A percentile compares a stretch with the other conserved stretches of the same genome.
Conservation (phyloP, 1,139 yeast genomes). For the Pichia sorboxylosa region DNA sequence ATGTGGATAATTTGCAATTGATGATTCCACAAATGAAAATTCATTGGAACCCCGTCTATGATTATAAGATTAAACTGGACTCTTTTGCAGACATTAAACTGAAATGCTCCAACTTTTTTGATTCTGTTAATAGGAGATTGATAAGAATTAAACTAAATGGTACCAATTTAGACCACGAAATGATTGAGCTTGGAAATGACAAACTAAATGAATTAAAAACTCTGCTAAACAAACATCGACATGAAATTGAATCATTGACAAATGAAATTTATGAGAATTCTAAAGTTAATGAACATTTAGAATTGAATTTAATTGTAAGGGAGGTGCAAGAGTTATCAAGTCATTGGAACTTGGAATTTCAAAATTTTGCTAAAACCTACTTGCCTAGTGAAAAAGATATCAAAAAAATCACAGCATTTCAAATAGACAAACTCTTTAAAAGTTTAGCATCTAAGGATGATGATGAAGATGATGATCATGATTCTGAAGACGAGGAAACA, state of each 20-base stretch:
- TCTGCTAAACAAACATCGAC: constrained; percentile 42
- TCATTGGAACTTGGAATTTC: constrained; percentile 78
- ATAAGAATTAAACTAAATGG: constrained; percentile 73
- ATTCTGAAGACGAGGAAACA: constrained; percentile 5
- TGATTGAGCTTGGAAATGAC: constrained; percentile 55
- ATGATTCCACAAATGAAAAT: constrained; percentile 66
- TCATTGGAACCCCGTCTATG: constrained; percentile 63
- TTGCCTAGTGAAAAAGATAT: constrained; percentile 92
- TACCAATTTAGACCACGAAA: constrained; percentile 43
- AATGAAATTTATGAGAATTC: constrained; percentile 44
- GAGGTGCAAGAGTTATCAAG: constrained; percentile 74
- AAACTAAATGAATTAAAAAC: constrained; percentile 48
- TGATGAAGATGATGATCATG: constrained; percentile 9
- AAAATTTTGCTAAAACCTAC: constrained; percentile 66
- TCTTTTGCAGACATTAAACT: constrained; percentile 42
- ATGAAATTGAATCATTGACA: constrained; percentile 34
- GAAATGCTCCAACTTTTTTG: constrained; percentile 53
- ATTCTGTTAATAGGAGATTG: constrained; percentile 60
- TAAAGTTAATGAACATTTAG: constrained; percentile 53
- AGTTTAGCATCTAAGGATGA: constrained; percentile 10
- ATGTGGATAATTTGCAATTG: constrained; percentile 66
- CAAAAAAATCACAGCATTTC: constrained; percentile 81
- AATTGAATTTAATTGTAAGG: constrained; percentile 58
- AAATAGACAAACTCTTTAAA: constrained; percentile 60
- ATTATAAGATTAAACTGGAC: constrained; percentile 58